These are phyloP conservation scores for Serendipita sp. DNA, from an alignment of 768 basidiomycete species.

Conservation along the genomic window DNA sequence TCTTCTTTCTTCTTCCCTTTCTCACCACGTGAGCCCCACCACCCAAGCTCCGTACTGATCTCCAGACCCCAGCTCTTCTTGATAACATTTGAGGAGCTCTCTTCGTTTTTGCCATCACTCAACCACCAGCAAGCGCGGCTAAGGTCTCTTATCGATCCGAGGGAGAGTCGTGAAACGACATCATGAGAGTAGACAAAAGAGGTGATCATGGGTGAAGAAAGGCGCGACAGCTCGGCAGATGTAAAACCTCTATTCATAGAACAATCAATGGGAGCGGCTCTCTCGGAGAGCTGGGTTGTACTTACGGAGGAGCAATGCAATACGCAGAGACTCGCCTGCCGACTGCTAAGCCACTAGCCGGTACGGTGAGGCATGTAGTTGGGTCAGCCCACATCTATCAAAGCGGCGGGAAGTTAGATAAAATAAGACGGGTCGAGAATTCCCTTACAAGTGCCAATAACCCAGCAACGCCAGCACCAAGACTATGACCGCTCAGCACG, in stretches of 20 bases:
- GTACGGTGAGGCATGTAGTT: conserved; percentile 42
- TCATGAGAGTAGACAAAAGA: conserved; percentile 76
- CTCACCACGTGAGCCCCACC: neutral
- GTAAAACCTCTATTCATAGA: conserved; percentile 34
- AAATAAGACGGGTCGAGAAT: neutral
- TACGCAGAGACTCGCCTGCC: conserved; percentile 40
- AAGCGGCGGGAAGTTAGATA: conserved; percentile 6
- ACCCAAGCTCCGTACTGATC: conserved; percentile 10
- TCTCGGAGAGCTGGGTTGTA: conserved; percentile 8
- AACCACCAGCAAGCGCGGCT: conserved; percentile 61
- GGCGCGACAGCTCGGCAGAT: conserved; percentile 40
- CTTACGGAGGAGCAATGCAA: conserved; percentile 66
- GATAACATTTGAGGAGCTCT: conserved; percentile 13
- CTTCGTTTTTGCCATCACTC: conserved; percentile 45
- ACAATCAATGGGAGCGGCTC: too few species aligned
- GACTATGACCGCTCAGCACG: conserved; percentile 65
- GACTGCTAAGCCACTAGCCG: conserved; percentile 10
- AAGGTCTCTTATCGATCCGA: conserved; percentile 63
- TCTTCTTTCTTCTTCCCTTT: conserved; percentile 16
- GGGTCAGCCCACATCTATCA: conserved; percentile 74
- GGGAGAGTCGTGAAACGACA: conserved; percentile 57
- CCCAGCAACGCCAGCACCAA: conserved; percentile 68
- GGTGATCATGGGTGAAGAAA: conserved; percentile 46
- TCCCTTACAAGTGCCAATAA: conserved; percentile 50
- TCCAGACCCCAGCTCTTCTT: conserved; percentile 8